Evolutionary conservation across 768 basidiomycete species (phyloP).

Genomic region (Guyanaporus albipodus): DNA sequence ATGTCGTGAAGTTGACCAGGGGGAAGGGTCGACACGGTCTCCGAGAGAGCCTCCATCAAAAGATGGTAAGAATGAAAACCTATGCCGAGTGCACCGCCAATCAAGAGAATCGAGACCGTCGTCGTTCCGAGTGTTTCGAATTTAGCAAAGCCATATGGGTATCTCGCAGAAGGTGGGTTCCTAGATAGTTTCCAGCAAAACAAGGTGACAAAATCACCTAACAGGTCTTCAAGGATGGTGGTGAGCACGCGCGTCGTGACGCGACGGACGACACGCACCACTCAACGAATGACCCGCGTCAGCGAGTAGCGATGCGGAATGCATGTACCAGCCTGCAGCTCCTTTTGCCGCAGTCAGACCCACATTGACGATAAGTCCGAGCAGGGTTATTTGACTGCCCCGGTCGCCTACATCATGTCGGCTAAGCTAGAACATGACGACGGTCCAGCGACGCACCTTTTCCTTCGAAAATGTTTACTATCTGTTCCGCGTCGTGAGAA

Average conservation of each 20-base stretch:
- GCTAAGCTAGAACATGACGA: not conserved
- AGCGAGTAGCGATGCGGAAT: constrained; percentile 86
- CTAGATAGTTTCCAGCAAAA: constrained; percentile 85
- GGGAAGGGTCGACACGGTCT: constrained; percentile 60
- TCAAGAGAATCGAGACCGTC: constrained; percentile 80
- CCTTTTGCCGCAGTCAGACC: constrained; percentile 82
- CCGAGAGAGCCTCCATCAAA: constrained; percentile 66
- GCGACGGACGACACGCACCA: constrained; percentile 46
- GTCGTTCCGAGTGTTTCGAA: constrained; percentile 96
- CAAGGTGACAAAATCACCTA: constrained; percentile 90
- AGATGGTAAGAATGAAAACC: constrained; percentile 90
- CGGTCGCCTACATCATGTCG: constrained; percentile 53
- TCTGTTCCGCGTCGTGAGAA: constrained; percentile 57
- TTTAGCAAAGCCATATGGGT: constrained; percentile 89
- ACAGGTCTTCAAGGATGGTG: constrained; percentile 48
- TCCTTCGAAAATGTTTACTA: constrained; percentile 65
- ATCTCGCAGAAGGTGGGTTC: constrained; percentile 70
- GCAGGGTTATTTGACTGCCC: constrained; percentile 78
- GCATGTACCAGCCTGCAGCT: constrained; percentile 82
- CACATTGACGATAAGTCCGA: constrained; percentile 82
- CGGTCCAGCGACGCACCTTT: constrained; percentile 42
- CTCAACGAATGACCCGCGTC: constrained; percentile 92
- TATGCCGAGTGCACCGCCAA: constrained; percentile 79
- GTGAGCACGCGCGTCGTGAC: constrained; percentile 7
- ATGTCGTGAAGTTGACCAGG: constrained; percentile 61